Conservation (phyloP, 1,139 yeast genomes). For the Debaryomyces udenii region DNA sequence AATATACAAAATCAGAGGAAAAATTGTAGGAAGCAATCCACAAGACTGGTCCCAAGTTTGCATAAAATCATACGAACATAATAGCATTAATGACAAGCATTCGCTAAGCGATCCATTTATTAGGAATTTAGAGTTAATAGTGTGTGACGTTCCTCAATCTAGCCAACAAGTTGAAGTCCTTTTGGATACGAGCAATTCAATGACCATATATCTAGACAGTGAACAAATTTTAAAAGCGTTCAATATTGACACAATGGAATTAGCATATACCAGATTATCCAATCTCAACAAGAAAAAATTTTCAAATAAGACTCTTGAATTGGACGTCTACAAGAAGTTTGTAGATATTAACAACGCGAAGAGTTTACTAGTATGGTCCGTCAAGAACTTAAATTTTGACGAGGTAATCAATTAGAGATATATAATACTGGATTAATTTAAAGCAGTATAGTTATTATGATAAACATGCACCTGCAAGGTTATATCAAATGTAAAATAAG, state of each 20-base stretch:
- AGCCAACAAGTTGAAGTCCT: constrained; percentile 7
- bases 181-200: constrained; percentile 19
- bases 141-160: constrained; percentile 17
- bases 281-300: constrained; percentile 7
- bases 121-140: constrained; percentile 26
- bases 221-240: constrained; percentile 22
- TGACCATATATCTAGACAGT: constrained; percentile 21
- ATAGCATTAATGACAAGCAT: constrained; percentile 7
- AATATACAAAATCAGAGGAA: constrained; percentile 22
- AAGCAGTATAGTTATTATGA: not conserved
- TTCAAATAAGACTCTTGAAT: constrained; percentile 1
- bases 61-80: constrained; percentile 25
- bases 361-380: constrained; percentile 14
- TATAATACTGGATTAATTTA: not conserved
- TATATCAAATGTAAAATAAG: too few relatives aligned
- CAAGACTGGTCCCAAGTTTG: constrained; percentile 28
- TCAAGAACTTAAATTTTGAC: constrained; percentile 9
- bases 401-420: not conserved
- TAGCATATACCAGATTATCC: constrained; percentile 20
- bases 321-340: constrained; percentile 18
- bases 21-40: constrained; percentile 26
- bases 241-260: constrained; percentile 21
- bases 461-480: too few relatives aligned
- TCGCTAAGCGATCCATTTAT: constrained; percentile 27
- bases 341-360: constrained; percentile 8